Percentiles rank a stretch among this genome's conserved stretches.
These are phyloP conservation scores for Diversispora eburnea DNA, from an alignment of 192 early-diverging fungal species.

Conservation along the genomic window DNA sequence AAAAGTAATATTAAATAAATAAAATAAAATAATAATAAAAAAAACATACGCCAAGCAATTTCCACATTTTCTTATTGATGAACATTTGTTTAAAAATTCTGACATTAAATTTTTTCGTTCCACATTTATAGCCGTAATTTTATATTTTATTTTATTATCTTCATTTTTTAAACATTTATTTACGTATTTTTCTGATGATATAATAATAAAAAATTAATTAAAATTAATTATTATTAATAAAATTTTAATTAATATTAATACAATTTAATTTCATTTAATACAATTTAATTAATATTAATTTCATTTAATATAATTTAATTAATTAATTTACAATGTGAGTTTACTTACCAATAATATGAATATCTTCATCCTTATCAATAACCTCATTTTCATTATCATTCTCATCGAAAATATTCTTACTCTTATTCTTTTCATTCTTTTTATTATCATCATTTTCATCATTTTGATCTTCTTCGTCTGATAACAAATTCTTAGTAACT, in stretches of 20 bases:
- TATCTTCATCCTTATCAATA: no score
- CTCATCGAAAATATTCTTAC: no score
- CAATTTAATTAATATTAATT: no score
- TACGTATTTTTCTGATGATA: constrained; percentile 3
- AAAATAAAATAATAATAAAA: no score
- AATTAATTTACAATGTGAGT: no score
- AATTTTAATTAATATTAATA: no score
- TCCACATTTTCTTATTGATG: constrained; percentile 50
- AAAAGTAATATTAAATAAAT: no score
- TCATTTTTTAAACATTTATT: constrained; percentile 2
- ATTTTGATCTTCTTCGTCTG: constrained; percentile 33
- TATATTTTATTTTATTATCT: not conserved
- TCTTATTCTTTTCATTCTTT: no score
- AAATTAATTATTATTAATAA: not conserved
- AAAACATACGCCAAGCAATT: constrained; percentile 57
- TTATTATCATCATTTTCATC: constrained; percentile 54
- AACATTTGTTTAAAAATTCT: constrained; percentile 46
- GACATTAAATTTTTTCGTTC: constrained; percentile 47
- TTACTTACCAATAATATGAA: no score
- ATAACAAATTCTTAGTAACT: constrained; percentile 41
- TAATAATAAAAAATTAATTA: not conserved
- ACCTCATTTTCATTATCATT: no score
- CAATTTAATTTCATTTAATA: no score
- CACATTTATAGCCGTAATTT: constrained; percentile 48
- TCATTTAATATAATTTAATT: no score